Base-by-base conservation (phyloP, 179 eudicot genomes). In the Camellia oleifera region DNA sequence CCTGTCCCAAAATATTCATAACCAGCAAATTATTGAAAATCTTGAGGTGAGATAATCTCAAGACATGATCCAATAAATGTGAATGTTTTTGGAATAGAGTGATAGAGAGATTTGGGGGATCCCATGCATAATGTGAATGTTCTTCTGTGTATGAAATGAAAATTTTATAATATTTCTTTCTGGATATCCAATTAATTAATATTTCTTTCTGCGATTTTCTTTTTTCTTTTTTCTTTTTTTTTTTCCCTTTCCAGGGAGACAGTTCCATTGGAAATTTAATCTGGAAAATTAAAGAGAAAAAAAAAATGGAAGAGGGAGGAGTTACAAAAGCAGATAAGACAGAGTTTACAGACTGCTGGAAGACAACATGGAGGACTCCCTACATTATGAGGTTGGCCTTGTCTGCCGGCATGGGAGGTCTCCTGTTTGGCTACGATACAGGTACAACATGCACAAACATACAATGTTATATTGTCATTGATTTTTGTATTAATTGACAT, bases 401-500 rank as follows among this genome's bases (percentile, higher is more conserved):
- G 3, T 90, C 95, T 45, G 93, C 95, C 70, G 95, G 93, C 83
- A 88, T 92, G 81, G 95, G 95, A 8, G 95, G 95, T 50, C 92
- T 92, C 81, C 91, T 92, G 61, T 92, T 92, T 61, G 93, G 95
- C 18, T 90, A 92, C 76, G 93, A 92, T 83, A 92, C 93, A 62
- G 95, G 95, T 87, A 65, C 1, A 32, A 32, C 40, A 32, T 32
- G 40, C 40, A 0, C 40, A 32, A 32, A 32, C 40, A 32, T 32
- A 32, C 40, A 32, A 32, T 32, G 40, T 32, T 32, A 32, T 32
- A 32, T 32, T 32, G 40, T 32, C 40, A 32, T 32, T 32, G 40
- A 32, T 32, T 32, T 32, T 32, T 32, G 40, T 32, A 32, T 32
- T 32, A 32, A 32, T 32, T 32, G 40, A 32, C 40, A 32, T 32